phyloP scores from a whole-genome alignment of 2,329 filamentous ascomycete species.

The Onygenales sp. region DNA sequence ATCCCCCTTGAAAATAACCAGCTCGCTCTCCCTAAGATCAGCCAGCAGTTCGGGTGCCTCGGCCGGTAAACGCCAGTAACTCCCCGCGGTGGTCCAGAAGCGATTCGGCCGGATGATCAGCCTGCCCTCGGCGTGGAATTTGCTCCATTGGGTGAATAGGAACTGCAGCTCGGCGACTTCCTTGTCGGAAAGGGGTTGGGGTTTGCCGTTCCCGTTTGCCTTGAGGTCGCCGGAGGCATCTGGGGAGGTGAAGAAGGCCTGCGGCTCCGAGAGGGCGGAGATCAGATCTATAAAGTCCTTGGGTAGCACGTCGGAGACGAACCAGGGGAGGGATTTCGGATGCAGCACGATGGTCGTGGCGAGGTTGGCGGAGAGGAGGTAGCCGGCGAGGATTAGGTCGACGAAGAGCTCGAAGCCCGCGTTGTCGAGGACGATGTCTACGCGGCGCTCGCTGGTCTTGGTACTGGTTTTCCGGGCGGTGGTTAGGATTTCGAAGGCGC shows the following conservation, averaged over 20 bases:
- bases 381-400: conserved; percentile 84
- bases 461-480: conserved; percentile 55
- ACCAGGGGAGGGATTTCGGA: conserved; percentile 95
- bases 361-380: conserved; percentile 72
- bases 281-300: conserved; percentile 77
- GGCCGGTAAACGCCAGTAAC: conserved; percentile 76
- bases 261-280: conserved; percentile 66
- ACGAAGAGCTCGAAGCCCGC: conserved; percentile 96
- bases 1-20: conserved; percentile 96
- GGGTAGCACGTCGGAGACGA: conserved; percentile 89
- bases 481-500: conserved; percentile 60
- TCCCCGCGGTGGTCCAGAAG: conserved; percentile 85
- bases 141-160: conserved; percentile 73
- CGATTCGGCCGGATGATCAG: conserved; percentile 71
- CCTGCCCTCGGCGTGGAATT: conserved; percentile 72
- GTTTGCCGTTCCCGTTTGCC: conserved; percentile 43
- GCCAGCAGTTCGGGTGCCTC: conserved; percentile 58
- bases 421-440: conserved; percentile 95
- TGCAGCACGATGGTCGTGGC: conserved; percentile 83
- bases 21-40: conserved; percentile 71
- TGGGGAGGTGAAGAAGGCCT: conserved; percentile 68
- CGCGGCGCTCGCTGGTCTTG: conserved; percentile 53
- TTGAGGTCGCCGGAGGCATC: conserved; percentile 48
- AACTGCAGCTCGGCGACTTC: conserved; percentile 62
- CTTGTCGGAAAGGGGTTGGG: conserved; percentile 54